Base-by-base conservation (phyloP, 805 yeast species). In the Schwanniomyces vanrijiae region DNA sequence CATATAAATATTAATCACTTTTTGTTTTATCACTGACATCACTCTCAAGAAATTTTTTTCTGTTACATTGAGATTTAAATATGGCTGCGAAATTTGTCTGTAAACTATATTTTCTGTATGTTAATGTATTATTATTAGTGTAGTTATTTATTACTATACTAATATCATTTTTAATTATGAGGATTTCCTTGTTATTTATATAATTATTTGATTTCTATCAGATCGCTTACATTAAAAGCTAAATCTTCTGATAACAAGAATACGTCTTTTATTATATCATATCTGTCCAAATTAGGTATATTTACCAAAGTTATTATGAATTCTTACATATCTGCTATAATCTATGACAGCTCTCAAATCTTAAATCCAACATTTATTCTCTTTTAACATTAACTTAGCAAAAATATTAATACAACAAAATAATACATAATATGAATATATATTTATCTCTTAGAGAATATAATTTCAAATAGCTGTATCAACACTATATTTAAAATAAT, bases 1-100 rank as follows among this genome's bases (percentile, higher is more conserved):
- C 76, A 37, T 58, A 47, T 44, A 71, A 55, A 43, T 66, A 66
- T 47, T 69, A 71, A 25, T 71, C 75, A 52, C 72, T 60, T 39
- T 51, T 59, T 5, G 75, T 68, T 14, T 75, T 76, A 48, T 71
- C 76, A 33, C 76, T 75, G 20, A 76, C 75, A 53, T 73, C 76
- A 43, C 68, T 56, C 49, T 74, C 77, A 8, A 19, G 7, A 13
- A 34, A 34, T 14, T 9, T 8, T 20, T 34, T 34, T 14, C 14
- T 14, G 14, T 3, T 14, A 11, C 16, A 14, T 34, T 19, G 38
- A 8, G 38, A 34, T 34, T 34, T 20, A 16, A 18, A 3, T 34
- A 3, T 34, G 38, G 21, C 11, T 14, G 38, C 22, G 38, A 34
- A 8, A 19, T 16, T 34, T 34, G 34, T 6, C 9, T 24, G n/a